These are phyloP conservation scores for Potentilla sterilis DNA, from an alignment of 306 rosid species.

Conservation along the genomic window DNA sequence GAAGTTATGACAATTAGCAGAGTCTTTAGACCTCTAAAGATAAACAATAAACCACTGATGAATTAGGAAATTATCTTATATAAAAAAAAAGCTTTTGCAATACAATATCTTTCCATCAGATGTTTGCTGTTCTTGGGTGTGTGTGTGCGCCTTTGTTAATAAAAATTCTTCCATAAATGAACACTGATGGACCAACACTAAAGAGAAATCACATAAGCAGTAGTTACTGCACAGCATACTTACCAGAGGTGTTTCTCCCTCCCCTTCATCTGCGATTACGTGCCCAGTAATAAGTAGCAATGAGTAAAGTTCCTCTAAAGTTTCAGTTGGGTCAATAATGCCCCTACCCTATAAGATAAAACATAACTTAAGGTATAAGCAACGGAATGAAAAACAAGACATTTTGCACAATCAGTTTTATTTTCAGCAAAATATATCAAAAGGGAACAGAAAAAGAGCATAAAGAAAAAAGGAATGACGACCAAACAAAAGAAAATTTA, in stretches of 20 bases:
- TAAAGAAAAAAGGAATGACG: neutral
- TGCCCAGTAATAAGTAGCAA: constrained; percentile 83
- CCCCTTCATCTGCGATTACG: constrained; percentile 92
- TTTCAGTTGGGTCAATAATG: constrained; percentile 69
- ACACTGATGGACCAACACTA: neutral
- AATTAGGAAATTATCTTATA: neutral
- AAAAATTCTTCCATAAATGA: neutral
- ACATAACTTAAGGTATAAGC: constrained; percentile 35
- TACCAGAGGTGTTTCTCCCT: constrained; percentile 94
- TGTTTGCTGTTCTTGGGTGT: neutral
- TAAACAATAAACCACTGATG: neutral
- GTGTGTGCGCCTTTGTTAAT: neutral
- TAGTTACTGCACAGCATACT: neutral
- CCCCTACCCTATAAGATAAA: constrained; percentile 75
- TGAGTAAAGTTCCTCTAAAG: constrained; percentile 90
- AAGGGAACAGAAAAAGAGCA: neutral
- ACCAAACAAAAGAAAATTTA: neutral
- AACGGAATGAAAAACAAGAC: neutral
- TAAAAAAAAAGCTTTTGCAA: neutral
- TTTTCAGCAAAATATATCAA: neutral
- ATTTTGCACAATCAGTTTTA: neutral
- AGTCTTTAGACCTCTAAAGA: neutral
- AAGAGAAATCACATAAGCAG: neutral
- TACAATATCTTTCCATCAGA: neutral
- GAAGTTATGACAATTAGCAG: neutral